Base-by-base conservation (phyloP, 768 basidiomycete genomes). In the Termitomyces titanicus region DNA sequence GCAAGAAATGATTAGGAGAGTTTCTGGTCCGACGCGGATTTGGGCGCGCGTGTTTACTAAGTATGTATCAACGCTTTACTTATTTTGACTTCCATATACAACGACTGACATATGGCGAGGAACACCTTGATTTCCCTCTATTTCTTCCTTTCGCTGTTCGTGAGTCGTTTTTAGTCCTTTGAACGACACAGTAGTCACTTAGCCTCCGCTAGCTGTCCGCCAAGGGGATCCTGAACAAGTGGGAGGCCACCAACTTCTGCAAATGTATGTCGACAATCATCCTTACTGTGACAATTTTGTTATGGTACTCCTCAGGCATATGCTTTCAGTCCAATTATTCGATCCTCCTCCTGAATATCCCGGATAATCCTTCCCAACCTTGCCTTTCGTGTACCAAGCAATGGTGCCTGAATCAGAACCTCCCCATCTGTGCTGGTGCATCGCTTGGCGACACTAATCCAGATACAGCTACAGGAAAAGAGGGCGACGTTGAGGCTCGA, bases 361-460 rank as follows among this genome's bases (percentile, higher is more conserved):
- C 93, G 29, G 86, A 93, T 66, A 87, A 89, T 63, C 89, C 92
- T 2, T 83, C 84, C 17, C 92, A 96, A 69, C 94, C 94, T 9
- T 97, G 94, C 69, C 78, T 94, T 24, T 89, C 92, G 5, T 97
- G 94, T 68, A 96, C 93, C 10, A 92, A 94, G 66, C 89, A 94
- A 66, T 97, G 94, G 90, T 97, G 94, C 72, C 75, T 94, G 53
- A 91, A 96, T 66, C 94, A 92, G 70, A 92, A 94, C 65, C 77
- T 97, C 35, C 74, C 80, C 15, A 95, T 93, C 42, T 96, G 92
- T 68, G 79, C 81, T 10, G 88, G 88, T 25, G 92, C 92, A 45
- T 79, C 82, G 47, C 72, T 95, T 50, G 94, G 94, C 24, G 90
- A 94, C 64, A 86, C 89, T 22, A 84, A 97, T 70, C 91, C 91